These are phyloP conservation scores for Smallanthus sonchifolius DNA, from an alignment of 129 eudicot species.

Conservation along the genomic window DNA sequence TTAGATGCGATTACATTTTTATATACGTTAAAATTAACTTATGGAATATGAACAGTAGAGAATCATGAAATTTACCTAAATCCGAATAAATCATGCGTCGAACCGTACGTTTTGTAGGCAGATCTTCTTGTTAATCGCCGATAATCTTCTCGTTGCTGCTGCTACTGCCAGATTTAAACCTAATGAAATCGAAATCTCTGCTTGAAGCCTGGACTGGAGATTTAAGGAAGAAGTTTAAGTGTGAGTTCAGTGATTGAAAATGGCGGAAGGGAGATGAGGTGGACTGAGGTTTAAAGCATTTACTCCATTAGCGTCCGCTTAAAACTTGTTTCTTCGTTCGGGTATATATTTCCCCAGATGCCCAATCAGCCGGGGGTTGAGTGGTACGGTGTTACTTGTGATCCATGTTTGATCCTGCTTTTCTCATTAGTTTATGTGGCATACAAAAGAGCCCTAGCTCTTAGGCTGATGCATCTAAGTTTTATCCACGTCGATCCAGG, in stretches of 20 bases:
- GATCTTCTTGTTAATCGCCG: conserved; percentile 20
- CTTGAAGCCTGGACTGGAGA: not conserved
- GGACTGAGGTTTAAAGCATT: conserved; percentile 24
- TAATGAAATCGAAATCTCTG: not conserved
- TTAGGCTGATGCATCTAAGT: no score
- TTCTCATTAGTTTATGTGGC: no score
- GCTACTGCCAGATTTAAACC: conserved; percentile 6
- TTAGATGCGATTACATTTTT: conserved; percentile 10
- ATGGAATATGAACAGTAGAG: not conserved
- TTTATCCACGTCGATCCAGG: no score
- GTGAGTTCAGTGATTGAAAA: conserved; percentile 18
- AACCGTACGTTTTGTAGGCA: not conserved
- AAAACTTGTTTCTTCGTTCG: conserved; percentile 15
- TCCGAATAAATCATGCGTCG: conserved; percentile 8
- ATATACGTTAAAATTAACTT: not conserved
- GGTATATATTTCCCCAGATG: no score
- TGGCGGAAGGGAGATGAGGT: conserved; percentile 29
- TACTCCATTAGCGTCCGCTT: conserved; percentile 16
- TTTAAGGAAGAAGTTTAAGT: conserved; percentile 14
- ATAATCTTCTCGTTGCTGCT: not conserved
- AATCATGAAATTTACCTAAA: conserved; percentile 10
- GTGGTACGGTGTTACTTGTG: no score
- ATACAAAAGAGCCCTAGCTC: no score
- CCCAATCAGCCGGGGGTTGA: no score
- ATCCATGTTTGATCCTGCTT: no score